These are phyloP conservation scores for Phtheirospermum japonicum DNA, from an alignment of 257 asterid genomes.

Conservation along the genomic window DNA sequence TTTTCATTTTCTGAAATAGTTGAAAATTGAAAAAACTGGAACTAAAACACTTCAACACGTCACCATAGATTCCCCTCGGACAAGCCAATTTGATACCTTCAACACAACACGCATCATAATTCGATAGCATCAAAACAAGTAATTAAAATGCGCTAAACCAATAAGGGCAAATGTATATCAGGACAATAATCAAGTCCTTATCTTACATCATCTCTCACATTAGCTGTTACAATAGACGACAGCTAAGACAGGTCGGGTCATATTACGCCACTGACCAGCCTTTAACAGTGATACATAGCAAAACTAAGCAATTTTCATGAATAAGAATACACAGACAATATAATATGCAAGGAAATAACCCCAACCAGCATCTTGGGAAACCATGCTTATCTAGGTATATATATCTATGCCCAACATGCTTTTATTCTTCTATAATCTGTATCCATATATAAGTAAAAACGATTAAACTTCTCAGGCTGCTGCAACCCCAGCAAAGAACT, in stretches of 20 bases:
- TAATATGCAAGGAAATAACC: conserved; percentile 7
- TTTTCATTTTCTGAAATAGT: too few species aligned
- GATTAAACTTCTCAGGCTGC: conserved; percentile 45
- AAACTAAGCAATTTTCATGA: background rate
- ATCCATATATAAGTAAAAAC: conserved; percentile 10
- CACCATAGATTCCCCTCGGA: too few species aligned
- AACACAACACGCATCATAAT: too few species aligned
- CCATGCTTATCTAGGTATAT: background rate
- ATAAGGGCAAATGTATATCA: too few species aligned
- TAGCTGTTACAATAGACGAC: background rate
- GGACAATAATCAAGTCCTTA: too few species aligned
- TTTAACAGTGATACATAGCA: conserved; percentile 2
- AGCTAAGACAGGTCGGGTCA: too few species aligned
- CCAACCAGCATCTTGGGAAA: background rate
- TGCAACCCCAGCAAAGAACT: conserved; percentile 52
- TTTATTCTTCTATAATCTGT: conserved; percentile 30
- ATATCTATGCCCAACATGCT: background rate
- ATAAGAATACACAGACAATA: background rate
- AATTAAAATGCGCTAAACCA: too few species aligned
- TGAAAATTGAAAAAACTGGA: too few species aligned
- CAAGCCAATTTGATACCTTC: too few species aligned
- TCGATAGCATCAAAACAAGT: too few species aligned
- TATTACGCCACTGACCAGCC: background rate
- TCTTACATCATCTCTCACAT: too few species aligned
- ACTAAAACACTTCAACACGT: too few species aligned